Evolutionary conservation across 345 rosid genomes (phyloP).

Genomic region (Mangifera indica): DNA sequence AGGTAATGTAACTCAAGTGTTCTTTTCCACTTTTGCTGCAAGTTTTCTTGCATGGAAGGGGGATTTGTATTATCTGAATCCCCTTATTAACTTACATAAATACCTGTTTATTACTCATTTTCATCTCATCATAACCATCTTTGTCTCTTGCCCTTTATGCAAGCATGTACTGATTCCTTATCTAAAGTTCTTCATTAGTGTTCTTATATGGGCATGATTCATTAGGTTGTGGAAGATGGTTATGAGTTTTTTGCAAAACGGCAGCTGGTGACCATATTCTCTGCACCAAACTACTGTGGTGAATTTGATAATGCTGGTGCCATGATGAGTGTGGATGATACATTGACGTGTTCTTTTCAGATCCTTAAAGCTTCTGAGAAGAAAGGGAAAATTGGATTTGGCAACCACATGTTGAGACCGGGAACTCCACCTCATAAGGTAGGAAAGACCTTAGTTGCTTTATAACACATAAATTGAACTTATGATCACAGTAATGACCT

Average conservation of each 20-base stretch:
- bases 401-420: slow-evolving; percentile 49
- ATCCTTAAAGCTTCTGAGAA: slow-evolving; percentile 62
- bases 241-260: slow-evolving; percentile 70
- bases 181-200: slow-evolving; percentile 1
- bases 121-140: background rate
- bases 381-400: slow-evolving; percentile 58
- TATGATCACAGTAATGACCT: background rate
- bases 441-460: slow-evolving; percentile 10
- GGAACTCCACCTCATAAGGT: slow-evolving; percentile 84
- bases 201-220: slow-evolving; percentile 12
- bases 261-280: slow-evolving; percentile 63
- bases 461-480: background rate
- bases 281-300: slow-evolving; percentile 70
- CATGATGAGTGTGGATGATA: slow-evolving; percentile 70
- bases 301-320: slow-evolving; percentile 75
- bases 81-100: background rate
- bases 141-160: background rate
- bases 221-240: slow-evolving; percentile 72
- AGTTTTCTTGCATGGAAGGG: background rate
- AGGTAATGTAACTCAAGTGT: slow-evolving; percentile 34
- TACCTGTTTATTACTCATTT: background rate
- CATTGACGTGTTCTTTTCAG: slow-evolving; percentile 66
- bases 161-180: background rate
- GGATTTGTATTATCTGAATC: background rate
- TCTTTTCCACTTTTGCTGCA: background rate